phyloP scores from a whole-genome alignment of 192 early-diverging fungal species.

The Coemansia sp. region DNA sequence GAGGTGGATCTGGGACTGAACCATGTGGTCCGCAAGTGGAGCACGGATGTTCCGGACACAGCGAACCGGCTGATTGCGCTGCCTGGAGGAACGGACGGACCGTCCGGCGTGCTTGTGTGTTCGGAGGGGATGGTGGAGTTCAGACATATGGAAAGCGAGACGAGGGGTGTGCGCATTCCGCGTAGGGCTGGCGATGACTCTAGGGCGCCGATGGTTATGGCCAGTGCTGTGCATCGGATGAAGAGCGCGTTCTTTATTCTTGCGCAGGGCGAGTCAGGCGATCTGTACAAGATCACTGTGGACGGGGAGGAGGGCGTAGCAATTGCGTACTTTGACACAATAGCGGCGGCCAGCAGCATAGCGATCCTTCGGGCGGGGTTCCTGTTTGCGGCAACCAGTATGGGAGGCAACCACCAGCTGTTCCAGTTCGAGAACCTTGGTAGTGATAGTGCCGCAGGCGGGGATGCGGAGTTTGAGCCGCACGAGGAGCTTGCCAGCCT shows the following conservation, averaged over 20 bases:
- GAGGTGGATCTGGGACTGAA: slow-evolving; percentile 98
- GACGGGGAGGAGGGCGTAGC: slow-evolving; percentile 72
- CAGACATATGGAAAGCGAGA: slow-evolving; percentile 63
- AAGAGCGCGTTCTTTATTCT: slow-evolving; percentile 88
- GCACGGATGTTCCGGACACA: slow-evolving; percentile 68
- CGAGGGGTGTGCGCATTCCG: slow-evolving; percentile 75
- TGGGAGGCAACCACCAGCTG: slow-evolving; percentile 85
- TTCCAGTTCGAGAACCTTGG: slow-evolving; percentile 95
- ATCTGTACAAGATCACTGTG: slow-evolving; percentile 91
- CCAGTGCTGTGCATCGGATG: slow-evolving; percentile 87
- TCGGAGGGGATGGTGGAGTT: slow-evolving; percentile 87
- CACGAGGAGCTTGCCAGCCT: slow-evolving; percentile 82
- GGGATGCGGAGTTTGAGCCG: slow-evolving; percentile 67
- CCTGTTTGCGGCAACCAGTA: slow-evolving; percentile 83
- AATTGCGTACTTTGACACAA: slow-evolving; percentile 94
- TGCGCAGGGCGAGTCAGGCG: slow-evolving; percentile 88
- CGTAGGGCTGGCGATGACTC: slow-evolving; percentile 66
- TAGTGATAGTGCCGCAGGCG: slow-evolving; percentile 66
- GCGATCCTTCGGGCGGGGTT: slow-evolving; percentile 92
- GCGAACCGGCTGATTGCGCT: slow-evolving; percentile 83
- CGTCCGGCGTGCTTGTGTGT: slow-evolving; percentile 96
- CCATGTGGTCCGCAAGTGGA: slow-evolving; percentile 98
- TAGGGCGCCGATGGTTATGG: slow-evolving; percentile 75
- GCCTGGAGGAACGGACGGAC: slow-evolving; percentile 82
- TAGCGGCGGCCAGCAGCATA: slow-evolving; percentile 70